A percentile compares a stretch with the other conserved stretches of the same genome.
Conservation (phyloP, 805 yeast species). For the Grigorovia jiainica region DNA sequence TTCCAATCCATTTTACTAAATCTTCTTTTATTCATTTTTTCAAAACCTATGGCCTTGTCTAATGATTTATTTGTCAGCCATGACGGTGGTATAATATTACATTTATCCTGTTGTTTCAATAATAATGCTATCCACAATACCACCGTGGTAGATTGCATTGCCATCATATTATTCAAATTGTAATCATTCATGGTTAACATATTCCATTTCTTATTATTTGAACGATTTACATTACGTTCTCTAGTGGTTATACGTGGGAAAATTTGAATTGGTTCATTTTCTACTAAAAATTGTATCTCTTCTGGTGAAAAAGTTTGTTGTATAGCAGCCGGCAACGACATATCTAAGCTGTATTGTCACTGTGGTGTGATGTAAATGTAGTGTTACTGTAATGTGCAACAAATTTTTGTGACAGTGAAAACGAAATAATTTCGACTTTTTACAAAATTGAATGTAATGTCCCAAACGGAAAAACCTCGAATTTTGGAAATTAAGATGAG, state of each 20-base stretch:
- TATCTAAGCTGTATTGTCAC: constrained; percentile 14
- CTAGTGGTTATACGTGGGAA: constrained; percentile 53
- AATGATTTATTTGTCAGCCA: constrained; percentile 62
- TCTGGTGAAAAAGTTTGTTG: constrained; percentile 56
- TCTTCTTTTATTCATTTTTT: constrained; percentile 42
- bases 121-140: constrained; percentile 86
- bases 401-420: too few relatives aligned
- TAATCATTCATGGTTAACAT: constrained; percentile 32
- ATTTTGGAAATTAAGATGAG: too few relatives aligned
- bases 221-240: constrained; percentile 5
- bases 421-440: too few relatives aligned
- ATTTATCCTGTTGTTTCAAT: constrained; percentile 74
- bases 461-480: too few relatives aligned
- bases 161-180: constrained; percentile 30
- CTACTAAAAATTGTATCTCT: constrained; percentile 79
- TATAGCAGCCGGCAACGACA: constrained; percentile 55
- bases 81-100: constrained; percentile 74
- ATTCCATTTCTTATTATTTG: constrained; percentile 12
- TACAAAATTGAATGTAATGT: too few relatives aligned
- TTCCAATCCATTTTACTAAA: constrained; percentile 74
- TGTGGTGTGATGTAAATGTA: neutral
- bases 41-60: constrained; percentile 54
- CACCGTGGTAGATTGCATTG: constrained; percentile 58
- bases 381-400: too few relatives aligned
- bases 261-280: constrained; percentile 61